Evolutionary conservation across 345 rosid genomes (phyloP).

Genomic region (Euclidium syriacum): DNA sequence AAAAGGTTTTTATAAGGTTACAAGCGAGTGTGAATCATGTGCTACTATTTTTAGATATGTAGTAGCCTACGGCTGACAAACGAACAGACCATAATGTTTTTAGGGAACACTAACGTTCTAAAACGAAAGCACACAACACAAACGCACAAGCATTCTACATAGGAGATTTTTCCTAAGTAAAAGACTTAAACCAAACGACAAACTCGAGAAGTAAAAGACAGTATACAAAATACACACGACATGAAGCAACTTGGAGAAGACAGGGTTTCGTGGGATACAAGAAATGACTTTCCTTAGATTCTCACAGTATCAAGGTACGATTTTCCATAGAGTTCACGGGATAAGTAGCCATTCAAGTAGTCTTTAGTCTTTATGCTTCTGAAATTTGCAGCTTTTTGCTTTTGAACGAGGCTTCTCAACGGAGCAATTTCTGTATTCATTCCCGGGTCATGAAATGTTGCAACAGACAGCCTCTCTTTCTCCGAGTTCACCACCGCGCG

Average conservation of each 20-base stretch:
- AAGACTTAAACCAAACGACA: no score
- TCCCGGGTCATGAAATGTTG: constrained; percentile 24
- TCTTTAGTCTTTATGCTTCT: constrained; percentile 11
- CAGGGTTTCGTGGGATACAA: neutral
- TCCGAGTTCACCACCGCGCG: constrained; percentile 30
- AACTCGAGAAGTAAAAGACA: no score
- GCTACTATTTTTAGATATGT: no score
- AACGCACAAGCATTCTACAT: no score
- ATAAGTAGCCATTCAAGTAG: constrained; percentile 12
- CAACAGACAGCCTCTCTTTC: constrained; percentile 36
- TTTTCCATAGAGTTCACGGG: constrained; percentile 28
- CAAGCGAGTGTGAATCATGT: no score
- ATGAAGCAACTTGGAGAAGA: neutral
- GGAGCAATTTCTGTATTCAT: constrained; percentile 32
- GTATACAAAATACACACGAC: no score
- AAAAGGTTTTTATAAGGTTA: no score
- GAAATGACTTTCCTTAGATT: neutral
- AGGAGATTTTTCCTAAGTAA: no score
- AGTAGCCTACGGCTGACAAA: no score
- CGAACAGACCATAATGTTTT: no score
- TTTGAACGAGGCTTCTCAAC: constrained; percentile 19
- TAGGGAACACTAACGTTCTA: no score
- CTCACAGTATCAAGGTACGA: constrained; percentile 27
- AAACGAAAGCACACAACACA: no score
- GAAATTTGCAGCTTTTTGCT: constrained; percentile 10